Base-by-base conservation (phyloP, 805 yeast species). In the Barnettozyma sucrosica region DNA sequence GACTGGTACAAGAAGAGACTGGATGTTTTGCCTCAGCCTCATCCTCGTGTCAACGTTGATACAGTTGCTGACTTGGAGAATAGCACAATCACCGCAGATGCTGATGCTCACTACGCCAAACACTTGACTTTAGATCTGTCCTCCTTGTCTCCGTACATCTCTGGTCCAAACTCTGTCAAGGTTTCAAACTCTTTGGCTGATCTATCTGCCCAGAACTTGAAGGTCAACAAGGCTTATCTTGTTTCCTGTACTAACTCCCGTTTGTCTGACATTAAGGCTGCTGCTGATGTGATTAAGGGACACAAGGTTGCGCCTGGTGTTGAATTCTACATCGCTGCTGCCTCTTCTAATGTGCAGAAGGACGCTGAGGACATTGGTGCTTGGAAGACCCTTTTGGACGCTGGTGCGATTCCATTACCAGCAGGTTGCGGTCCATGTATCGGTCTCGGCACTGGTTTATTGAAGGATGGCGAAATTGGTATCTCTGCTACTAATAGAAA, bases 351-450 rank as follows among this genome's bases (percentile, higher is more conserved):
- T 59, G 97, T 93, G 34, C 97, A 92, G 71, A 77, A 77, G 57
- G 97, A 90, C 57, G 99, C 99, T 41, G 96, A 86, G 69, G 77
- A 80, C 32, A 71, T 69, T 39, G 99, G 99, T 47, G 95, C 95
- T 14, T 95, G 99, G 99, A 76, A 89, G 59, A 80, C 80, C 19
- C 75, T 93, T 49, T 61, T 93, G 42, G 92, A 83, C 47, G 96
- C 98, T 9, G 99, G 99, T 45, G 95, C 97, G 50, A 86, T 72
- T 58, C 88, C 97, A 32, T 78, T 93, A 57, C 98, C 98, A 19
- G 96, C 99, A 14, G 99, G 99, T 20, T 93, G 99, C 72, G 99
- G 99, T 41, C 99, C 99, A 21, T 93, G 99, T 73, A 93, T 93
- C 63, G 99, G 99, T 33, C 74, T 93, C 47, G 99, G 99, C 47